These are phyloP conservation scores for Magnusiomyces suaveolens DNA, from an alignment of 1,139 yeast species.

Conservation along the genomic window DNA sequence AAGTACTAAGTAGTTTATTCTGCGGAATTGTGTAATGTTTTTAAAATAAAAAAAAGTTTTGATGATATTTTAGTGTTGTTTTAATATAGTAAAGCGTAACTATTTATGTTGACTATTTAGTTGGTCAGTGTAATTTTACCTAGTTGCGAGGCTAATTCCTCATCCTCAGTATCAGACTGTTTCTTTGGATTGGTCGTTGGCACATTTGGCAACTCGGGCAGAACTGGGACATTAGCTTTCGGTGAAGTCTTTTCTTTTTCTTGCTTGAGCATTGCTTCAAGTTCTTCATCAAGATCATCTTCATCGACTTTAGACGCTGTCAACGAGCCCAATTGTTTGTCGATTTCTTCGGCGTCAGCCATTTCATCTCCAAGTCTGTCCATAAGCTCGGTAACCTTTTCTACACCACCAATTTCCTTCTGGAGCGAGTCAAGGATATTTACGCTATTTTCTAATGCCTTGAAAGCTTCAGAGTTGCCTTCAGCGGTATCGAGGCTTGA, in stretches of 20 bases:
- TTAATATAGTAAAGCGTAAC: background rate
- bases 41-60: background rate
- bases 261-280: conserved; percentile 18
- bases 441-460: conserved; percentile 28
- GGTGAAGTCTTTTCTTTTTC: conserved; percentile 7
- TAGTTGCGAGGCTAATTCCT: conserved; percentile 7
- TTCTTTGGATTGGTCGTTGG: conserved; percentile 1
- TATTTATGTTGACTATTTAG: conserved; percentile 2
- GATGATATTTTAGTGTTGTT: background rate
- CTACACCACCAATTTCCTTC: conserved; percentile 29
- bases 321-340: conserved; percentile 24
- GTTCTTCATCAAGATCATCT: conserved; percentile 27
- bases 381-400: conserved; percentile 30
- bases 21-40: conserved; percentile 2
- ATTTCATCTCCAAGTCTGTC: conserved; percentile 30
- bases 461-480: conserved; percentile 23
- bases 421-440: conserved; percentile 28
- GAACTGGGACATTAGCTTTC: background rate
- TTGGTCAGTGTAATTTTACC: background rate
- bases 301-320: conserved; percentile 21
- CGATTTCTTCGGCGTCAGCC: conserved; percentile 29
- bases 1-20: conserved; percentile 9
- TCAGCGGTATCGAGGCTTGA: conserved; percentile 25
- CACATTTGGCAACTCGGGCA: background rate
- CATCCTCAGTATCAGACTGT: background rate